Evolutionary conservation across 176 grass and related monocot genomes (phyloP).

Genomic region (Thalia dealbata): DNA sequence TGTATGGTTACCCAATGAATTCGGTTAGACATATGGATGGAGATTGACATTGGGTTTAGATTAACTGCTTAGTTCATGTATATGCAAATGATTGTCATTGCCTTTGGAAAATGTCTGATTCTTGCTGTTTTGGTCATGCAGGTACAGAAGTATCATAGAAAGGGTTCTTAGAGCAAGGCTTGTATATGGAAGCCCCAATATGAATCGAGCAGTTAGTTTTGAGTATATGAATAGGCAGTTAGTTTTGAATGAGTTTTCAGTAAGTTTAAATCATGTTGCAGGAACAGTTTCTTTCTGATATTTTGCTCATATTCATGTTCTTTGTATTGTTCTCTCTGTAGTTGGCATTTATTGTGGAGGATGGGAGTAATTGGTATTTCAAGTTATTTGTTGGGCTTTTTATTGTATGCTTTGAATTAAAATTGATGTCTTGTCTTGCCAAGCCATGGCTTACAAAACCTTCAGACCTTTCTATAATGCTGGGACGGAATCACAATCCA

Average conservation of each 20-base stretch:
- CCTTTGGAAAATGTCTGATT: background rate
- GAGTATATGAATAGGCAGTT: slow-evolving; percentile 98
- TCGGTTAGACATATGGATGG: background rate
- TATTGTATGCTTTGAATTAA: background rate
- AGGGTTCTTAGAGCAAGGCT: slow-evolving; percentile 89
- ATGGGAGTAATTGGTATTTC: background rate
- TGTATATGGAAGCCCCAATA: slow-evolving; percentile 85
- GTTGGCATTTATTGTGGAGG: background rate
- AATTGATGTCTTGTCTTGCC: background rate
- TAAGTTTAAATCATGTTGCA: slow-evolving; percentile 23
- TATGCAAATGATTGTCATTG: background rate
- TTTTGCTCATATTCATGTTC: background rate
- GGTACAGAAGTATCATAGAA: slow-evolving; percentile 92
- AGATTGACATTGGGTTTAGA: background rate
- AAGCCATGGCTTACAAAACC: too few relatives aligned
- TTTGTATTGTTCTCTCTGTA: background rate
- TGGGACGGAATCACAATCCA: too few relatives aligned
- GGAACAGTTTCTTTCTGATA: background rate
- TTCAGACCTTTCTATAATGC: too few relatives aligned
- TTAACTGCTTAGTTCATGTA: background rate
- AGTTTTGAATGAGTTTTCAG: slow-evolving; percentile 99
- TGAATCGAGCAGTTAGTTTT: slow-evolving; percentile 98
- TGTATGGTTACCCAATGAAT: background rate
- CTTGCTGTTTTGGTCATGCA: slow-evolving; percentile 41
- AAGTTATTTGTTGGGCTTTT: background rate